Percentiles rank a stretch among this genome's conserved stretches.
These are phyloP conservation scores for Cordyceps fumosorosea DNA, from an alignment of 2,329 filamentous ascomycete genomes.

Conservation along the genomic window DNA sequence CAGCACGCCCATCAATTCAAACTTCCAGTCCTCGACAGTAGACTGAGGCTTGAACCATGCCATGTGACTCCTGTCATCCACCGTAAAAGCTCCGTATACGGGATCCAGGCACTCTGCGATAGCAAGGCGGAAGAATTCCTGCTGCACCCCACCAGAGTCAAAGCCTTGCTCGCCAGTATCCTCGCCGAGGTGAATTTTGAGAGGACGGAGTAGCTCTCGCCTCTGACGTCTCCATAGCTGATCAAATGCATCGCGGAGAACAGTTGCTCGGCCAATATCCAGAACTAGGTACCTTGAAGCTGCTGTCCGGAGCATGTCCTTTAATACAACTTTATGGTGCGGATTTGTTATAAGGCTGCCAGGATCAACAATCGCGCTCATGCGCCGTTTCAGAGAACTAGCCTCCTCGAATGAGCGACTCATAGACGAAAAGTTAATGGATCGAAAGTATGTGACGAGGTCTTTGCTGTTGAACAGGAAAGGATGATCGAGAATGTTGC, in stretches of 20 bases:
- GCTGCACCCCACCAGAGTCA: conserved; percentile 91
- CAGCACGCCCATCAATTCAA: conserved; percentile 80
- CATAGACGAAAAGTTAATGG: conserved; percentile 85
- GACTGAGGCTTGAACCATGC: conserved; percentile 84
- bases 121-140: conserved; percentile 87
- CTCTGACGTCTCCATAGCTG: conserved; percentile 84
- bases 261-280: conserved; percentile 58
- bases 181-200: conserved; percentile 83
- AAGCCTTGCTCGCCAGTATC: conserved; percentile 80
- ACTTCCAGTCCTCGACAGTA: conserved; percentile 80
- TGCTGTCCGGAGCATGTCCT: conserved; percentile 57
- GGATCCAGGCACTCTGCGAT: conserved; percentile 75
- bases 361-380: conserved; percentile 48
- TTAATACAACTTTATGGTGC: conserved; percentile 54
- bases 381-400: conserved; percentile 48
- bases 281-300: conserved; percentile 67
- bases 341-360: conserved; percentile 49
- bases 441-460: conserved; percentile 76
- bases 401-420: conserved; percentile 69
- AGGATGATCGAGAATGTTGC: conserved; percentile 73
- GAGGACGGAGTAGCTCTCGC: conserved; percentile 72
- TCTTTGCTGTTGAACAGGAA: conserved; percentile 70
- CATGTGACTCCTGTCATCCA: conserved; percentile 69
- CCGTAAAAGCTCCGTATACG: conserved; percentile 71
- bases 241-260: conserved; percentile 71